phyloP scores from a whole-genome alignment of 192 early-diverging fungal species.

The Chytriomyces hyalinus region DNA sequence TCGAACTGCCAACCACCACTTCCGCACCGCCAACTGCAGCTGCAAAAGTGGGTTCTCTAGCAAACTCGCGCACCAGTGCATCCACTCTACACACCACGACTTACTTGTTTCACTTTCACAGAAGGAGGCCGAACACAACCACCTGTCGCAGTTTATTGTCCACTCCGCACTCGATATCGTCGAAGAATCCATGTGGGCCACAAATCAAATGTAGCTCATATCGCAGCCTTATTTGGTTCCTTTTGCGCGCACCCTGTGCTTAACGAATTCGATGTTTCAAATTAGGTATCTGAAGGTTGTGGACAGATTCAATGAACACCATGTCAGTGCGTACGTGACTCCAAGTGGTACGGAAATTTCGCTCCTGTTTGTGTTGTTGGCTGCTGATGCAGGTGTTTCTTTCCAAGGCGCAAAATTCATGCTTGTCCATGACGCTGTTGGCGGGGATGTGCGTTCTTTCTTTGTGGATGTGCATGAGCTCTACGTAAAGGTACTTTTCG shows the following conservation, averaged over 20 bases:
- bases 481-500: slow-evolving; percentile 77
- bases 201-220: slow-evolving; percentile 72
- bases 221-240: too few relatives aligned
- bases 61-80: neutral
- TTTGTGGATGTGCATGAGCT: slow-evolving; percentile 84
- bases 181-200: slow-evolving; percentile 92
- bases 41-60: slow-evolving; percentile 8
- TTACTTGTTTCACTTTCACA: neutral
- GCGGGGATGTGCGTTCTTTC: slow-evolving; percentile 81
- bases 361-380: neutral
- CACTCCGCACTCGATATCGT: slow-evolving; percentile 97
- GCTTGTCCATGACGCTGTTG: slow-evolving; percentile 79
- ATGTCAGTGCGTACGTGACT: slow-evolving; percentile 89
- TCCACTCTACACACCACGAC: neutral
- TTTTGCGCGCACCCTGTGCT: neutral
- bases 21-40: slow-evolving; percentile 9
- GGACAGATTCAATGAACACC: slow-evolving; percentile 94
- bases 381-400: slow-evolving; percentile 6
- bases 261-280: neutral
- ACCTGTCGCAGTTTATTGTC: slow-evolving; percentile 96
- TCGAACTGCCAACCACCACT: slow-evolving; percentile 70
- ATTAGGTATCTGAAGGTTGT: slow-evolving; percentile 90
- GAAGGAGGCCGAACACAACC: slow-evolving; percentile 71
- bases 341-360: slow-evolving; percentile 71
- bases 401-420: slow-evolving; percentile 73